A percentile compares a stretch with the other conserved stretches of the same genome.
phyloP scores from a whole-genome alignment of 441 rosid species.

The Pelargonium fulgidum region DNA sequence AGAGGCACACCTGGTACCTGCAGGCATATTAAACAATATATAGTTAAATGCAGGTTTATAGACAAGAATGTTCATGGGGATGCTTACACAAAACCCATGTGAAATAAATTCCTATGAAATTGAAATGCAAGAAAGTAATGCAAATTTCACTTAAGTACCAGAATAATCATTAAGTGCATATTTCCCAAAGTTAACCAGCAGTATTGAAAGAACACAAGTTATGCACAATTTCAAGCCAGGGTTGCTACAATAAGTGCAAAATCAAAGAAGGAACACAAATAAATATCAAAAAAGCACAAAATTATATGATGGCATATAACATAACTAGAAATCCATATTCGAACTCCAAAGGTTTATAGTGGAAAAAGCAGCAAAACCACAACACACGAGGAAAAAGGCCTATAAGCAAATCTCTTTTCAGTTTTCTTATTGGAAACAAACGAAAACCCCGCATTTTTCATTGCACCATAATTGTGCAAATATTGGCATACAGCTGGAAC shows the following conservation, averaged over 20 bases:
- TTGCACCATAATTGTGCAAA: background rate
- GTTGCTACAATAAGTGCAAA: background rate
- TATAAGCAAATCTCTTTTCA: background rate
- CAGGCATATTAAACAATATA: slow-evolving; percentile 2
- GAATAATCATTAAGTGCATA: background rate
- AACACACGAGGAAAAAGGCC: background rate
- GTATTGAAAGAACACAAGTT: background rate
- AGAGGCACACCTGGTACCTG: slow-evolving; percentile 81
- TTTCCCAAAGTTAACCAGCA: background rate
- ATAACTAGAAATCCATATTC: background rate
- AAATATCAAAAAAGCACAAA: background rate
- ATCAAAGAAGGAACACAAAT: background rate
- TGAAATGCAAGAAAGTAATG: background rate
- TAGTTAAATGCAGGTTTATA: background rate
- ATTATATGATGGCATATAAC: background rate
- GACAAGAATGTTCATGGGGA: background rate
- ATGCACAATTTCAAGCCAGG: background rate
- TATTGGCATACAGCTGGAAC: background rate
- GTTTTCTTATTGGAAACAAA: background rate
- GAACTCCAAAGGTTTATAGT: no score
- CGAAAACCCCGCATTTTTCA: background rate
- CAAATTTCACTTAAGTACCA: background rate
- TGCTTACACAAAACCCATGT: background rate
- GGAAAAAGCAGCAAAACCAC: no score
- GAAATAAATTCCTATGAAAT: background rate